These are phyloP conservation scores for Fusarium abutilonis DNA, from an alignment of 2,329 filamentous ascomycete genomes.

Conservation along the genomic window DNA sequence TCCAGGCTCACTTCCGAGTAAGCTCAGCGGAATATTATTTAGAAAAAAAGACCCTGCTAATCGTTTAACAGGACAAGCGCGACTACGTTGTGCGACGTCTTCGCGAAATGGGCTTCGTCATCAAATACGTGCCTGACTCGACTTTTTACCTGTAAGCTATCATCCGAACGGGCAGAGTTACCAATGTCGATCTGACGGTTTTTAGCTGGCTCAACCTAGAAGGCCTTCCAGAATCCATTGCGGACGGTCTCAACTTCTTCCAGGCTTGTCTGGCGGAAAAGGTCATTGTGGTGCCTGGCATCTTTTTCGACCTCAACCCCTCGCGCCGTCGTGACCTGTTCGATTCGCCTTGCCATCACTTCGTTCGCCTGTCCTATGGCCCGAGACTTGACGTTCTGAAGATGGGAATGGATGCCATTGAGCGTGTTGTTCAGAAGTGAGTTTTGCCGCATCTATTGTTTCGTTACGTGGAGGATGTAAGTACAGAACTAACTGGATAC, in stretches of 20 bases:
- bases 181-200: slow-evolving; percentile 8
- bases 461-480: too few relatives aligned
- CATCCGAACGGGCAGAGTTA: too few relatives aligned
- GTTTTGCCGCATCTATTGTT: slow-evolving; percentile 35
- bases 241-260: slow-evolving; percentile 97
- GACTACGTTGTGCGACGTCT: slow-evolving; percentile 88
- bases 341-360: slow-evolving; percentile 93
- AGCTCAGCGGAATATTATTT: slow-evolving; percentile 28
- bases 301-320: slow-evolving; percentile 97
- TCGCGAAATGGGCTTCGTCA: slow-evolving; percentile 84
- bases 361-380: slow-evolving; percentile 85
- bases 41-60: slow-evolving; percentile 30
- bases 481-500: slow-evolving; percentile 14
- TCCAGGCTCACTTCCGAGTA: slow-evolving; percentile 85
- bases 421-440: slow-evolving; percentile 80
- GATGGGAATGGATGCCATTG: slow-evolving; percentile 84
- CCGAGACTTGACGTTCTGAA: slow-evolving; percentile 82
- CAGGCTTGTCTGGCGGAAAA: slow-evolving; percentile 91
- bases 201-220: slow-evolving; percentile 67
- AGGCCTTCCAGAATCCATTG: slow-evolving; percentile 80
- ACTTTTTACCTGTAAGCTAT: slow-evolving; percentile 86
- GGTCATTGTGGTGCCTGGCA: slow-evolving; percentile 95
- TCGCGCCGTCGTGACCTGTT: slow-evolving; percentile 89
- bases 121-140: slow-evolving; percentile 85
- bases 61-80: slow-evolving; percentile 73